Base-by-base conservation (phyloP, 306 rosid species). In the Hippophae gyantsensis region DNA sequence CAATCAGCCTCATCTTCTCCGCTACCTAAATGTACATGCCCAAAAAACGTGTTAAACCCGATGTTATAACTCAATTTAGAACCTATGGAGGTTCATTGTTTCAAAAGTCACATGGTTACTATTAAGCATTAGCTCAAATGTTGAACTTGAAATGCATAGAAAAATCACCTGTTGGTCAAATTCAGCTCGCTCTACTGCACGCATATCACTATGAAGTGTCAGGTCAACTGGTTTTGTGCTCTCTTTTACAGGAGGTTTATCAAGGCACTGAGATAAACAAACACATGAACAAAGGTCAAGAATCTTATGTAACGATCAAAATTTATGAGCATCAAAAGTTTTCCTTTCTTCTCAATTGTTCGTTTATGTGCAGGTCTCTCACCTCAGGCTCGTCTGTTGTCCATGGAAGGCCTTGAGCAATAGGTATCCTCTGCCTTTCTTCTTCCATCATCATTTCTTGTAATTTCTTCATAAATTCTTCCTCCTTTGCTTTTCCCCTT, bases 381-480 rank as follows among this genome's bases (percentile, higher is more conserved):
- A 90, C 99, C 95, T 93, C 89, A 13, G 99, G 95, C 70, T 93
- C 95, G 74, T 93, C 95, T 10, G 90, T 93, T 55, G 99, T 93
- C 89, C 89, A 89, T 51, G 99, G 99, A 65, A 93, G 95, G 58
- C 99, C 97, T 63, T 88, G 95, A 44, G 99, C 99, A 66, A 86
- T 47, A 8, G 97, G 99, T 60, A 88, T 77, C 60, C 97, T 74
- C 57, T 73, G 80, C 43, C 66, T 86, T 77, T 86, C 97, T 70
- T 93, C 90, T 76, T 86, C 89, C 13, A 43, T 50, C 76, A 74
- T 56, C 63, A 82, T 76, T 63, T 84, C 97, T 40, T 86, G 86
- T 2, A 86, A 49, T 74, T 83, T 93, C 73, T 93, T 93, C 73
- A 70, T 10, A 27, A 93, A 74, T 61, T 89, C 95, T 67, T 93